Conservation (phyloP, 2,329 filamentous ascomycete species). For the Penicillium decumbens region DNA sequence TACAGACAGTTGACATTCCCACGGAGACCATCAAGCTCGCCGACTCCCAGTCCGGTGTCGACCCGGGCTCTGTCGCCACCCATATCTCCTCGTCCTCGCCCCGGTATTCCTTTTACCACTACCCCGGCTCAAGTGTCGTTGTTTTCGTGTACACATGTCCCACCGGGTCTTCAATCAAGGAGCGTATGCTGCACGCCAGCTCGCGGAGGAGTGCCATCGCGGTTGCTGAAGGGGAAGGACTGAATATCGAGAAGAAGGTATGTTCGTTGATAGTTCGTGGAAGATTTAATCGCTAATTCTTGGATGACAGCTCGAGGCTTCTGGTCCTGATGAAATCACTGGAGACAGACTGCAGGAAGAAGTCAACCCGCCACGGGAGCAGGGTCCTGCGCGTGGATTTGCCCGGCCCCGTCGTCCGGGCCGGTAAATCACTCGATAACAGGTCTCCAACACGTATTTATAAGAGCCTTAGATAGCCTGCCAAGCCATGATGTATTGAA, state of each 20-base stretch:
- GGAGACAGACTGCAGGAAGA: constrained; percentile 51
- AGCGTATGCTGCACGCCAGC: constrained; percentile 62
- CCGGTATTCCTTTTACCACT: constrained; percentile 58
- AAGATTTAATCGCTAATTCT: constrained; percentile 17
- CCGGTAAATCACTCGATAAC: constrained; percentile 29
- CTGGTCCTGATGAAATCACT: constrained; percentile 55
- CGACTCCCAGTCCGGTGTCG: constrained; percentile 40
- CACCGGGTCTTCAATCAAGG: constrained; percentile 57
- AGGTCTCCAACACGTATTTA: constrained; percentile 2
- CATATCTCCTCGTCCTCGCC: constrained; percentile 53
- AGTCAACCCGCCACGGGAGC: constrained; percentile 48
- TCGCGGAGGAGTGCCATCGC: constrained; percentile 52
- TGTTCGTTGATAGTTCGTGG: constrained; percentile 6
- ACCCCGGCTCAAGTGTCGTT: constrained; percentile 46
- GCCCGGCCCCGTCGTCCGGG: constrained; percentile 62
- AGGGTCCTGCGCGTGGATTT: constrained; percentile 51
- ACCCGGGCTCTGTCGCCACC: constrained; percentile 43
- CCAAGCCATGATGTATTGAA: background rate
- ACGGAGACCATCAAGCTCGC: constrained; percentile 56
- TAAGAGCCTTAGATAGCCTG: constrained; percentile 5
- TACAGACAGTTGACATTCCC: constrained; percentile 39
- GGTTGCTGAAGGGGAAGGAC: constrained; percentile 52
- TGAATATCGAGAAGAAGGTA: constrained; percentile 56
- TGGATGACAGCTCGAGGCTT: constrained; percentile 51
- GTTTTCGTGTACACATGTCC: constrained; percentile 64